Conservation (phyloP, 441 rosid genomes). For the Pelargonium myrrhifolium region DNA sequence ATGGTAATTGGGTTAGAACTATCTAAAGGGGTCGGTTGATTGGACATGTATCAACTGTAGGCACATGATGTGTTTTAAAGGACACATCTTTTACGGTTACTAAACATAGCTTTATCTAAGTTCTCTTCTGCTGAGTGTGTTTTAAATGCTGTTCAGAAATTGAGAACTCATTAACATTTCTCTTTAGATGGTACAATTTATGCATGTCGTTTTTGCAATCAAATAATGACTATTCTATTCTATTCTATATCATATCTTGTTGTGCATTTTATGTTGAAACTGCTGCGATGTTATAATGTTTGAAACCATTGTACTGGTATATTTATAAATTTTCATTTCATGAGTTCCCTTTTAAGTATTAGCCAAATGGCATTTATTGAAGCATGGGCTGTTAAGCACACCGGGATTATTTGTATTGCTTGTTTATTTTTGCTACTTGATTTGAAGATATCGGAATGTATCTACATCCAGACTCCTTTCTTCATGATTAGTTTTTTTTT, state of each 20-base stretch:
- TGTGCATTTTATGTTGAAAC: neutral
- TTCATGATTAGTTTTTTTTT: neutral
- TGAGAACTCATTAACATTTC: neutral
- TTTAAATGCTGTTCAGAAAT: neutral
- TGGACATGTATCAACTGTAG: neutral
- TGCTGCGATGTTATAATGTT: neutral
- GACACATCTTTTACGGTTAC: no score
- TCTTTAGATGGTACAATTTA: neutral
- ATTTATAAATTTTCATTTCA: neutral
- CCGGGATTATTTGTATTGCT: neutral
- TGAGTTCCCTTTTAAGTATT: neutral
- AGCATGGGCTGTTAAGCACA: neutral
- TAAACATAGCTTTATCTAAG: neutral
- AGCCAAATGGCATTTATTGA: neutral
- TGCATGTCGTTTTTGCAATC: neutral
- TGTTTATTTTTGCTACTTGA: neutral
- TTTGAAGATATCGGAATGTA: neutral
- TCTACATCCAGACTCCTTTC: constrained; percentile 1
- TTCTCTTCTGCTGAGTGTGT: neutral
- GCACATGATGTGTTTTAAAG: no score
- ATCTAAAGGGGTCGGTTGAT: neutral
- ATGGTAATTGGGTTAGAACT: neutral
- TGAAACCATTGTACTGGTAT: neutral
- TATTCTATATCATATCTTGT: constrained; percentile 1
- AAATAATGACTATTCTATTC: neutral